phyloP scores from a whole-genome alignment of 345 rosid species.

The Cardamine resedifolia region DNA sequence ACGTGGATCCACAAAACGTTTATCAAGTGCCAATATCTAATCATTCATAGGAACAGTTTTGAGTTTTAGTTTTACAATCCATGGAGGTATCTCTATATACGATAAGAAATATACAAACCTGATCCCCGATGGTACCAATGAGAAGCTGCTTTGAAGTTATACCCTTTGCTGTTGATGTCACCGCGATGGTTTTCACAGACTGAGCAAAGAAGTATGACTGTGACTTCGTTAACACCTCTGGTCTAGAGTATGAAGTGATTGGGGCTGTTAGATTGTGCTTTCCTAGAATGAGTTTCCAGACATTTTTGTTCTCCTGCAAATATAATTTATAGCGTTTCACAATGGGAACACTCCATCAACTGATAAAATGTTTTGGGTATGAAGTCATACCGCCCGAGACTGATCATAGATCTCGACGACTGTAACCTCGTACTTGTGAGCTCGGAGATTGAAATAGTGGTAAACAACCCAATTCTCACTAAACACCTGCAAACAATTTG shows the following conservation, averaged over 20 bases:
- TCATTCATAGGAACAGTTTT: conserved; percentile 10
- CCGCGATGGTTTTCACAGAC: conserved; percentile 80
- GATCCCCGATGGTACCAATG: conserved; percentile 82
- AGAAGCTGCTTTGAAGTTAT: conserved; percentile 98
- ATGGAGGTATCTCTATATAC: background rate
- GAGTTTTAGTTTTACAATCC: background rate
- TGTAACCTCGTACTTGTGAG: conserved; percentile 95
- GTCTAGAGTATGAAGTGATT: conserved; percentile 76
- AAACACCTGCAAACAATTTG: conserved; percentile 60
- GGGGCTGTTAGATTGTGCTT: conserved; percentile 96
- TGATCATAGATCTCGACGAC: conserved; percentile 94
- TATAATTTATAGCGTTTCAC: conserved; percentile 14
- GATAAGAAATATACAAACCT: conserved; percentile 28
- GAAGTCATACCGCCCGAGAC: conserved; percentile 83
- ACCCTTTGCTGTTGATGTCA: conserved; percentile 95
- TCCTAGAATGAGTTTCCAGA: conserved; percentile 86
- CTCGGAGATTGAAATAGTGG: conserved; percentile 97
- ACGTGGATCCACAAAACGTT: conserved; percentile 93
- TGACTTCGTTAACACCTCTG: conserved; percentile 80
- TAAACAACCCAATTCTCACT: conserved; percentile 99
- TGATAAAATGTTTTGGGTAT: background rate
- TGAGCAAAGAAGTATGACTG: conserved; percentile 95
- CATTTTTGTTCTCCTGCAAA: conserved; percentile 92
- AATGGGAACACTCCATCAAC: conserved; percentile 12
- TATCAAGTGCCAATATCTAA: conserved; percentile 56